Base-by-base conservation (phyloP, 768 basidiomycete genomes). In the Fistulinella prunicolor region DNA sequence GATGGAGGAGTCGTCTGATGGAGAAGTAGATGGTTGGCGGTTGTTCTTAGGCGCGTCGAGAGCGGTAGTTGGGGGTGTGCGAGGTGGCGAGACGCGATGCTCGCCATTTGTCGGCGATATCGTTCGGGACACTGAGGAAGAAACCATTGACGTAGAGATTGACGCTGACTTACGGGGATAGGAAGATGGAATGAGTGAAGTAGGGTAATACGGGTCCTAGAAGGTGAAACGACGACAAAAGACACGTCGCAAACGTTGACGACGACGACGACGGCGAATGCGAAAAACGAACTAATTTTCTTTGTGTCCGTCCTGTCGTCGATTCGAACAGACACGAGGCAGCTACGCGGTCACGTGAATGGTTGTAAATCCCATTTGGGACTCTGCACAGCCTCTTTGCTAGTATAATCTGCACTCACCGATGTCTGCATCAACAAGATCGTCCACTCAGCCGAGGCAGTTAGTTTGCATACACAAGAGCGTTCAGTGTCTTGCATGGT, bases 1-100 rank as follows among this genome's bases (percentile, higher is more conserved):
- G 43, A 76, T 61, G 2, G 72, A 72, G 1, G 75, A 73, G 34
- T 76, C 74, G 42, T 77, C 76, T 4, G 75, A 76, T 42, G 68
- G 67, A 8, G 73, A 62, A 19, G 65, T 60, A 7, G 68, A 71
- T 16, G 60, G 4, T 30, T 58, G 70, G 28, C 67, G 67, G 49
- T 34, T 55, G 37, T 58, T 64, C 58, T 68, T 66, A n/a, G 67
- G 51, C 46, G 56, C 59, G 48, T 66, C 67, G 32, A 65, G 56
- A n/a, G 55, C 50, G 43, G 46, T 36, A 17, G 50, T 53, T 38
- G 65, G 65, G 3, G 65, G 65, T 10, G 65, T 67, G 22, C 44
- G 63, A 6, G 65, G 65, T 5, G 65, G 65, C 14, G 65, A 67
- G 46, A 60, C 19, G 45, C 64, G 64, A 51, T 49, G 60, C 21